Percentiles rank a stretch among this genome's conserved stretches.
Conservation (phyloP, 805 yeast species). For the Teunomyces kruisii region DNA sequence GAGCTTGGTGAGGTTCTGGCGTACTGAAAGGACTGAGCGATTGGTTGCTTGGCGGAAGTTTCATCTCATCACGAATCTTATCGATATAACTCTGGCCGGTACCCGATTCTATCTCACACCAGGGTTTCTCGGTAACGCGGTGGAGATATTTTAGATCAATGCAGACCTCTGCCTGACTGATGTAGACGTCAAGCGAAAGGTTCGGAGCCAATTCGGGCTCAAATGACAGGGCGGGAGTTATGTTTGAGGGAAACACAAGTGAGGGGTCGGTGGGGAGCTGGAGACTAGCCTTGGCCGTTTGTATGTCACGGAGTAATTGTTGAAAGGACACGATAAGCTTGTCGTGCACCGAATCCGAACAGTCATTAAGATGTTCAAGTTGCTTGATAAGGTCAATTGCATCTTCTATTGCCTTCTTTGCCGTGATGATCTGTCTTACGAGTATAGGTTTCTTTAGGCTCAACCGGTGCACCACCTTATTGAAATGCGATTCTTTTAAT, state of each 20-base stretch:
- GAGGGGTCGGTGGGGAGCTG: slow-evolving; percentile 54
- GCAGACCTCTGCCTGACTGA: slow-evolving; percentile 56
- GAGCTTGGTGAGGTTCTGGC: slow-evolving; percentile 11
- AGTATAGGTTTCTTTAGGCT: slow-evolving; percentile 31
- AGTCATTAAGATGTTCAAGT: slow-evolving; percentile 3
- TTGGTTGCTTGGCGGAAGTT: slow-evolving; percentile 22
- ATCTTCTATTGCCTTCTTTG: slow-evolving; percentile 33
- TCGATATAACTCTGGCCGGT: slow-evolving; percentile 53
- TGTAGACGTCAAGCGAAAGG: slow-evolving; percentile 55
- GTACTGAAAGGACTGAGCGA: background rate
- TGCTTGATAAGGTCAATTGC: slow-evolving; percentile 13
- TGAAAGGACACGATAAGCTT: slow-evolving; percentile 24
- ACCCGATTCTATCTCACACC: slow-evolving; percentile 52
- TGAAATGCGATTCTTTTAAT: slow-evolving; percentile 38
- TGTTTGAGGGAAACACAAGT: slow-evolving; percentile 58
- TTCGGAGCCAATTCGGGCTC: slow-evolving; percentile 49
- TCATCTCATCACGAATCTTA: slow-evolving; percentile 53
- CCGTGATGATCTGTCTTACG: slow-evolving; percentile 47
- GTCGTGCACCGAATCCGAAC: slow-evolving; percentile 12
- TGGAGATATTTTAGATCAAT: slow-evolving; percentile 26
- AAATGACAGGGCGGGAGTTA: slow-evolving; percentile 34
- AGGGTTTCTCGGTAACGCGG: slow-evolving; percentile 55
- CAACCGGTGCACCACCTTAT: slow-evolving; percentile 28
- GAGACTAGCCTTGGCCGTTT: slow-evolving; percentile 22
- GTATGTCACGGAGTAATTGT: slow-evolving; percentile 22